Conservation (phyloP, 139 green algal genomes). For the Coelastrella sp. region DNA sequence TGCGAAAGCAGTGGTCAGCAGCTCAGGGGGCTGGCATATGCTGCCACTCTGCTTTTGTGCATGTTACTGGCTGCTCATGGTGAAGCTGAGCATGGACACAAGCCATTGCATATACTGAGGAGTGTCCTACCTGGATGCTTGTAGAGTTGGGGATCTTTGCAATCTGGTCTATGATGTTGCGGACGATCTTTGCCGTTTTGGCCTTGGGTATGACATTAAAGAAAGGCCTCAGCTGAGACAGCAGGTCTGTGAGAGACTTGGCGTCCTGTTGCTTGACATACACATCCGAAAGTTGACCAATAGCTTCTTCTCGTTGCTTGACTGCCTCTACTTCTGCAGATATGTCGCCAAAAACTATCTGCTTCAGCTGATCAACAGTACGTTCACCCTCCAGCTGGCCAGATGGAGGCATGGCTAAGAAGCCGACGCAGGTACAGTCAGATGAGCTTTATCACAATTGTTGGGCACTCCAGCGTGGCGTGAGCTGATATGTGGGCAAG, state of each 20-base stretch:
- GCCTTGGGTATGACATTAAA: conserved; percentile 95
- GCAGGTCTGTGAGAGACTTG: conserved; percentile 74
- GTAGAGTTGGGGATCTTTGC: conserved; percentile 89
- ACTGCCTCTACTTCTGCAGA: conserved; percentile 75
- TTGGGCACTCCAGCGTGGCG: no score
- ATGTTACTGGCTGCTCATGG: no score
- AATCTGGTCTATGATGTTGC: conserved; percentile 95
- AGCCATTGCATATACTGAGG: no score
- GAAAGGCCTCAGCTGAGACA: conserved; percentile 88
- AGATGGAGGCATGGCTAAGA: neutral
- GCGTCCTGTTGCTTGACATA: conserved; percentile 82
- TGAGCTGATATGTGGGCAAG: no score
- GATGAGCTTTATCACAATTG: no score
- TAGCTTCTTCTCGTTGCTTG: conserved; percentile 87
- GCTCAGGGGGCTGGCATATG: no score
- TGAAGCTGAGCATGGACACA: no score
- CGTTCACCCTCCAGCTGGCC: neutral
- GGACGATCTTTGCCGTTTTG: conserved; percentile 98
- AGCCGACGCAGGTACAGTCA: neutral
- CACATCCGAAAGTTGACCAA: conserved; percentile 74
- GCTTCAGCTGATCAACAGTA: conserved; percentile 21
- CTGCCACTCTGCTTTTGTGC: no score
- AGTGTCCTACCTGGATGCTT: conserved; percentile 91
- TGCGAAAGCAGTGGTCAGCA: no score
- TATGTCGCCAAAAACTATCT: conserved; percentile 52